Conservation (phyloP, 1,284 basidiomycete species). For the Bothia castanella region DNA sequence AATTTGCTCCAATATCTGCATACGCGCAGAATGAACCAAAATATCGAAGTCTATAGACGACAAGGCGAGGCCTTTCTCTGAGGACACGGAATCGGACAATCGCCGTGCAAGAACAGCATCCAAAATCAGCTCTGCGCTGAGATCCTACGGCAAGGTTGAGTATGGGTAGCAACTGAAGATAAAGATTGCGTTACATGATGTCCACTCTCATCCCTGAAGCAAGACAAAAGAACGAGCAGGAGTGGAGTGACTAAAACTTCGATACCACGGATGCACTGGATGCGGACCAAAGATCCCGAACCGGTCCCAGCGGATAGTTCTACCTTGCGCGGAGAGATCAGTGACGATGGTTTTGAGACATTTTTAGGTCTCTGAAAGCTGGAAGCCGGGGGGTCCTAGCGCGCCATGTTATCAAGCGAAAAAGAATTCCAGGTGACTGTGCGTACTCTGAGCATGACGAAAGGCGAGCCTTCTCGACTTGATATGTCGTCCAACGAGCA, state of each 20-base stretch:
- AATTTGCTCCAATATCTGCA: conserved; percentile 28
- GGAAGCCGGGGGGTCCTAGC: conserved; percentile 13
- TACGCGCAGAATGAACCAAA: conserved; percentile 23
- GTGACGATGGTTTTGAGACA: conserved; percentile 1
- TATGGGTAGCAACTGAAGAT: neutral
- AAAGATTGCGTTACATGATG: conserved; percentile 35
- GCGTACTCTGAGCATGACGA: conserved; percentile 33
- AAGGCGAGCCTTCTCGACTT: conserved; percentile 38
- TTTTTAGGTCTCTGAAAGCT: conserved; percentile 13
- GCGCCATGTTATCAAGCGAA: neutral
- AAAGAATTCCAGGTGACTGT: neutral
- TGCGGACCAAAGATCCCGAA: conserved; percentile 19
- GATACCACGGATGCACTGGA: conserved; percentile 34
- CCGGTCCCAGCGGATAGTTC: neutral
- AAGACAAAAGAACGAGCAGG: conserved; percentile 35
- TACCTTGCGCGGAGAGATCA: conserved; percentile 1
- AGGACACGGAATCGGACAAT: conserved; percentile 31
- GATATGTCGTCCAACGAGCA: conserved; percentile 29
- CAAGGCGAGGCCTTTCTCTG: conserved; percentile 2
- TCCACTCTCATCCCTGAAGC: conserved; percentile 43
- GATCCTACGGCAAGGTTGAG: conserved; percentile 30
- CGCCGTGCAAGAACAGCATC: conserved; percentile 45
- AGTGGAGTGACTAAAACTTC: conserved; percentile 46
- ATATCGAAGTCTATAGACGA: conserved; percentile 21
- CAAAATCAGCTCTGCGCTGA: conserved; percentile 45